Evolutionary conservation across 441 rosid genomes (phyloP), one percentile per base, ranked within the genome.

Genomic region (Lepidium campestre): DNA sequence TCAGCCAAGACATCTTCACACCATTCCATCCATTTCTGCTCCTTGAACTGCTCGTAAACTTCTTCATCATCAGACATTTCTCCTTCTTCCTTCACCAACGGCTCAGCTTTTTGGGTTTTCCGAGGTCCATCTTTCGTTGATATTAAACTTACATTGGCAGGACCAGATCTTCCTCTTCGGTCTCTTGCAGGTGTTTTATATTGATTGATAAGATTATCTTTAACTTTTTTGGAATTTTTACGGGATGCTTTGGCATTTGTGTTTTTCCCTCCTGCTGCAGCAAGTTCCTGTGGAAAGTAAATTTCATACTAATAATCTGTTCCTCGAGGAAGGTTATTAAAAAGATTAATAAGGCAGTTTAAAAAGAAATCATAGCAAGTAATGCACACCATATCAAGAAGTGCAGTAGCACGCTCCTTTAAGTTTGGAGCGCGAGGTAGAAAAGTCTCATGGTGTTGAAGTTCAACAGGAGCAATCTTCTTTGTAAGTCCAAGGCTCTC

Each of bases 21-120:
- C 99, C 99, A 94, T 80, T 94, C 99, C 96, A 82, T 94, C 99
- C 99, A 94, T 79, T 94, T 91, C 53, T 83, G 92, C 83, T 91
- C 98, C 86, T 87, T 94, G 58, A 94, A 94, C 73, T 94, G 99
- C 79, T 88, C 98, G 47, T 89, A 82, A 29, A 91, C 85, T 79
- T 86, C 98, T 68, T 87, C 98, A 37, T 88, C 78, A 78, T 85
- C 99, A 13, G 99, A 94, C 98, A 94, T 94, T 78, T 94, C 99
- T 59, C 99, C 99, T 81, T 94, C 99, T 82, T 94, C 99, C 78
- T 94, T 94, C 40, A 70, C 88, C 62, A 94, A 69, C 27, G 84
- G 96, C 64, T 88, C 98, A 58, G 75, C 87, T 68, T 69, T 86
- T 58, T 71, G 88, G 34, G 81, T 79, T 78, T 78, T 87, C 79